These are phyloP conservation scores for Vigna radiata DNA, from an alignment of 306 rosid species.

Conservation along the genomic window DNA sequence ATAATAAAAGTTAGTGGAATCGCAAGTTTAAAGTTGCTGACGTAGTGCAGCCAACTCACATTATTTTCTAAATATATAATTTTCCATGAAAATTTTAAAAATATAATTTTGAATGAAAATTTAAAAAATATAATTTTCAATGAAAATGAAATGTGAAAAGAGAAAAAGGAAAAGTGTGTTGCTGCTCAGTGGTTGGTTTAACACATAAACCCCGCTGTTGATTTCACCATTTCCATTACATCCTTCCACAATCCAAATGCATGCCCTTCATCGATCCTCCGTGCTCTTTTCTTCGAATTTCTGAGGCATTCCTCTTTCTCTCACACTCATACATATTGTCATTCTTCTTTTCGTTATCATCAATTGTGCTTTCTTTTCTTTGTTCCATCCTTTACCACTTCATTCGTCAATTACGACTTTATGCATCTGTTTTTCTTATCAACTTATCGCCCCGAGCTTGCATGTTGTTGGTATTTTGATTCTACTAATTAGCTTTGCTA, in stretches of 20 bases:
- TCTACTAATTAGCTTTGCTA: neutral
- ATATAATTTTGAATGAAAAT: too few species aligned
- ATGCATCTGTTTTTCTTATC: constrained; percentile 20
- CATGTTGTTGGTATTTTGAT: constrained; percentile 8
- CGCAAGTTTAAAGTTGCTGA: neutral
- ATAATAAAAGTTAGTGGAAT: too few species aligned
- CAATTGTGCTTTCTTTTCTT: constrained; percentile 18
- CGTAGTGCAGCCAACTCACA: neutral
- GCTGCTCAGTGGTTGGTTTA: neutral
- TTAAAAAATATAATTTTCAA: too few species aligned
- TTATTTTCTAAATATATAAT: neutral
- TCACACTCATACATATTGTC: neutral
- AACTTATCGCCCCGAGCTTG: neutral
- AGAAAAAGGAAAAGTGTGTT: neutral
- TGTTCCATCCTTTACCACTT: neutral
- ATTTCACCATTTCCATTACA: constrained; percentile 34
- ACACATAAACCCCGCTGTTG: constrained; percentile 25
- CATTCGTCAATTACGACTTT: constrained; percentile 31
- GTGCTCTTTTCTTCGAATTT: constrained; percentile 34
- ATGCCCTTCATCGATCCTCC: constrained; percentile 35
- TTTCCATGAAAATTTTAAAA: neutral
- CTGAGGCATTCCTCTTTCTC: constrained; percentile 44
- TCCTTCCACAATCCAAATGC: constrained; percentile 35
- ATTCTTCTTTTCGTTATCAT: constrained; percentile 17
- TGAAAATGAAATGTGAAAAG: constrained; percentile 1